Base-by-base conservation (phyloP, 768 basidiomycete species). In the Leccinum uliginosum region DNA sequence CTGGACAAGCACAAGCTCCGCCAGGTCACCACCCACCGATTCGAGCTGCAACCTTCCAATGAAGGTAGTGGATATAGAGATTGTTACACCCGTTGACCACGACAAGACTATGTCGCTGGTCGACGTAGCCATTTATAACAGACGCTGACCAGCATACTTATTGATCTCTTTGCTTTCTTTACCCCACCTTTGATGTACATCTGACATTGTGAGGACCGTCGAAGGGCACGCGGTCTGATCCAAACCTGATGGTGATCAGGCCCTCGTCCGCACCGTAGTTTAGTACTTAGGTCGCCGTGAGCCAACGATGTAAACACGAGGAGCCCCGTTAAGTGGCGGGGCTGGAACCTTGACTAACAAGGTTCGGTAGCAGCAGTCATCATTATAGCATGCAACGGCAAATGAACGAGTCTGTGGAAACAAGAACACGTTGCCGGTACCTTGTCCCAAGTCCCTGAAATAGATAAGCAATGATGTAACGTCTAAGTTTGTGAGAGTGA, bases 31-130 rank as follows among this genome's bases (percentile, higher is more conserved):
- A 59, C 17, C 59, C 67, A 26, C 69, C 69, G 5, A 3, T 65
- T 29, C 70, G 70, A 3, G 71, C 70, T 14, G 67, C 71, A 38
- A 71, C 70, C 12, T 69, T 71, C 61, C 67, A 60, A 60, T 67
- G 55, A 65, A 55, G 19, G 23, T 35, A 7, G 40, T 44, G 21
- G 11, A 11, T 23, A 15, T 44, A 38, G 10, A 30, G n/a, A 27
- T 45, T 21, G 27, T 21, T 30, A 10, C 54, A 27, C 32, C 45
- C 26, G 40, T 48, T 35, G 54, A 56, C 40, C 58, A 44, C 57
- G 60, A 50, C 60, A 45, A 32, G 54, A 53, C 47, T 3, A 38
- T 40, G 44, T 69, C 53, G 69, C 71, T 53, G 61, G 69, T 55
- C 62, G 68, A 69, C 26, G 52, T 55, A 19, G 38, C 52, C 40